These are phyloP conservation scores for Leucoagaricus sp. DNA, from an alignment of 1,284 basidiomycete species.

Conservation along the genomic window DNA sequence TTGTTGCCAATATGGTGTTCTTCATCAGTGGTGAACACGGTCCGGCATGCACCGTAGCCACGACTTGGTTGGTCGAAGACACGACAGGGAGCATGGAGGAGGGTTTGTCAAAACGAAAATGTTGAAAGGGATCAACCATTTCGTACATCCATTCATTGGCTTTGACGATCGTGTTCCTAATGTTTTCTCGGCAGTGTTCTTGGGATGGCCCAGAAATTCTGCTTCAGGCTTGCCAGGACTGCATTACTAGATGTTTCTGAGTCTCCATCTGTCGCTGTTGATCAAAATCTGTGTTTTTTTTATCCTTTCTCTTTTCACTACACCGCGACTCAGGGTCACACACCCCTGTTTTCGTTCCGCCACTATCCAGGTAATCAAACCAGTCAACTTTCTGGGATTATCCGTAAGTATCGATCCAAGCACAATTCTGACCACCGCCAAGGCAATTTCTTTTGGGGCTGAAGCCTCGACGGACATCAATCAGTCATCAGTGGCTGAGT, in stretches of 20 bases:
- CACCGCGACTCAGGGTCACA: too few species aligned
- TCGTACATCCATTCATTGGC: conserved; percentile 21
- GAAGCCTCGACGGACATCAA: too few species aligned
- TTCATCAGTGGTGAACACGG: conserved; percentile 19
- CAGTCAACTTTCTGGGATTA: too few species aligned
- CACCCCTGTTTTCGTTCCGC: too few species aligned
- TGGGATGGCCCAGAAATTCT: conserved; percentile 23
- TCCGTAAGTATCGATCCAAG: too few species aligned
- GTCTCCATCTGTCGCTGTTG: too few species aligned
- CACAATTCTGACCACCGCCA: too few species aligned
- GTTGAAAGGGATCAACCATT: conserved; percentile 31
- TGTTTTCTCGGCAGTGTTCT: conserved; percentile 11
- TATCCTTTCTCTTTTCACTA: too few species aligned
- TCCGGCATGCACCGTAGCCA: conserved; percentile 18
- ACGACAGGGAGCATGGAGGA: conserved; percentile 25
- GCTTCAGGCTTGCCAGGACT: conserved; percentile 1
- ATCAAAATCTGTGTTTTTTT: too few species aligned
- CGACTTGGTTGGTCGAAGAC: conserved; percentile 28
- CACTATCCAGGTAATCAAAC: too few species aligned
- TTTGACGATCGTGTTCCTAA: neutral
- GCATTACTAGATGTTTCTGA: neutral
- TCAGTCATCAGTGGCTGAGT: too few species aligned
- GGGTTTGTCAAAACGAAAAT: conserved; percentile 25
- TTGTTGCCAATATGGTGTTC: conserved; percentile 6
- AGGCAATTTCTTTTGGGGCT: too few species aligned